Conservation (phyloP, 139 green algal genomes). For the Eudorina sp. region DNA sequence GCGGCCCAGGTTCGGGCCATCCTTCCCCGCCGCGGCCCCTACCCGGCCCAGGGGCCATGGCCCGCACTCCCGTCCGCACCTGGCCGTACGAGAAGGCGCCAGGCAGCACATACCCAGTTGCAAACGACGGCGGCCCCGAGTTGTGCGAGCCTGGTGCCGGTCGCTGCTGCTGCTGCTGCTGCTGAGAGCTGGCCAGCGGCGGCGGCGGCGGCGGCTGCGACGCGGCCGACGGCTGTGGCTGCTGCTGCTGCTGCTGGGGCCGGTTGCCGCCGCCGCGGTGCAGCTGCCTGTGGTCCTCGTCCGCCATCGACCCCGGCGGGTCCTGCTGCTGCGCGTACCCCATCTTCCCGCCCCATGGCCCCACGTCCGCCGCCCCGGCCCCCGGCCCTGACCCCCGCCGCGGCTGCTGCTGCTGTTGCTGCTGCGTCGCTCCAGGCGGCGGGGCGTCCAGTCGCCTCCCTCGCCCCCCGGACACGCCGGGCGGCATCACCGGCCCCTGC, state of each 20-base stretch:
- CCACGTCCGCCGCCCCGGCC: no score
- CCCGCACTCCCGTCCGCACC: neutral
- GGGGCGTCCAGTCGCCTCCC: neutral
- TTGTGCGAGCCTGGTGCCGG: neutral
- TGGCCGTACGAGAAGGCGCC: conserved; percentile 8
- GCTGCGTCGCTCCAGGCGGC: neutral
- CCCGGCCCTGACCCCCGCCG: neutral
- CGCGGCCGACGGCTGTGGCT: neutral
- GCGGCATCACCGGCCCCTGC: no score
- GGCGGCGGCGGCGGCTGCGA: neutral
- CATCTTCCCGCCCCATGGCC: no score
- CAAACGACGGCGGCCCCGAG: neutral
- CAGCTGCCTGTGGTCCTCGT: neutral
- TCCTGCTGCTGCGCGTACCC: neutral
- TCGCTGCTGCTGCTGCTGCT: neutral
- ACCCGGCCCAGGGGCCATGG: no score
- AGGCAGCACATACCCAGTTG: neutral
- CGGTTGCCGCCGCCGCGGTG: no score
- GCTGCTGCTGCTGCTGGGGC: neutral
- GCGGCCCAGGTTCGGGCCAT: neutral
- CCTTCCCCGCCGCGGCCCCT: neutral
- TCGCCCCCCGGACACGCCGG: neutral
- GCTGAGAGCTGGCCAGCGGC: neutral
- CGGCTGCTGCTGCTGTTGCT: neutral
- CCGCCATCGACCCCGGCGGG: neutral